Conservation (phyloP, 192 early-diverging fungal genomes). For the Obelidium mucronatum region DNA sequence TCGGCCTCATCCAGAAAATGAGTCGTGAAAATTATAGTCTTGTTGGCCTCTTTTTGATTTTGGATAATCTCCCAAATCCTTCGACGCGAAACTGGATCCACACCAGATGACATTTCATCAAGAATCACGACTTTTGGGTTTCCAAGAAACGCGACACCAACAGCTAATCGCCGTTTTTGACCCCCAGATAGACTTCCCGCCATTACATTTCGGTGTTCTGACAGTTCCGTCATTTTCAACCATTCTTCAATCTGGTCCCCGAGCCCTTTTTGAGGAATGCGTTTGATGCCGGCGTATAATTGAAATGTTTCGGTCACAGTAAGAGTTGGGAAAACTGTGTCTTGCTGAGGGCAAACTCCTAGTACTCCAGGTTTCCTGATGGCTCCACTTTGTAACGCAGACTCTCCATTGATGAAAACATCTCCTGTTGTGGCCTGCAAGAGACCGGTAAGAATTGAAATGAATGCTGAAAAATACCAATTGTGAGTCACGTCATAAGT, state of each 20-base stretch:
- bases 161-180: conserved; percentile 58
- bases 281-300: conserved; percentile 59
- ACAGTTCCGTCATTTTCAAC: conserved; percentile 16
- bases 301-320: conserved; percentile 58
- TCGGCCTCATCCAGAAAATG: conserved; percentile 76
- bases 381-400: not conserved
- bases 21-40: conserved; percentile 66
- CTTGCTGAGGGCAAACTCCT: conserved; percentile 66
- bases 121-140: conserved; percentile 50
- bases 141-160: conserved; percentile 62
- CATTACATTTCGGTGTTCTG: conserved; percentile 46
- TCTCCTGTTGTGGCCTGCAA: conserved; percentile 61
- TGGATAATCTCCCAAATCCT: conserved; percentile 65
- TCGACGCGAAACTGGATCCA: conserved; percentile 61
- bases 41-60: conserved; percentile 49
- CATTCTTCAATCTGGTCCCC: conserved; percentile 27
- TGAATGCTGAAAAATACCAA: conserved; percentile 47
- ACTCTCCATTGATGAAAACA: conserved; percentile 52
- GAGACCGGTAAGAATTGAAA: conserved; percentile 70
- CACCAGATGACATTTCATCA: conserved; percentile 68
- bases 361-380: conserved; percentile 1
- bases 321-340: conserved; percentile 54
- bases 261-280: conserved; percentile 38
- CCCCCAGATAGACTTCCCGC: conserved; percentile 57
- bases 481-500: not conserved